Conservation (phyloP, 2,329 filamentous ascomycete species). For the Pseudocercospora fuligena region DNA sequence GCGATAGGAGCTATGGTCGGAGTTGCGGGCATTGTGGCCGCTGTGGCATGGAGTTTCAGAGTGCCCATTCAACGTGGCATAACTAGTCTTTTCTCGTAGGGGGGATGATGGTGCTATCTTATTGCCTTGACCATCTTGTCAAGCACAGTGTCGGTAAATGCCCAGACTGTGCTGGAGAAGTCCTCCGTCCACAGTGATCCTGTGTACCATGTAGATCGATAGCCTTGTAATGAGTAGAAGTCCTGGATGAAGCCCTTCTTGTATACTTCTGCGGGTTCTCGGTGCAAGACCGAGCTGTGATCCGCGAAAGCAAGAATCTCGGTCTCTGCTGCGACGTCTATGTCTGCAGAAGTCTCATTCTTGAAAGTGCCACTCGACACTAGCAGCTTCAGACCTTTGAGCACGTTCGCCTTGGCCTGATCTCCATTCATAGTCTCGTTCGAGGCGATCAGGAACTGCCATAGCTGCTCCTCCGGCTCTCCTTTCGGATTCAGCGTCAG, state of each 20-base stretch:
- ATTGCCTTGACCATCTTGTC: constrained; percentile 15
- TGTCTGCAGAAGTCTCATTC: not conserved
- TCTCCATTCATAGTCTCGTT: not conserved
- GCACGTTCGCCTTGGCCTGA: constrained; percentile 14
- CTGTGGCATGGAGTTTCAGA: not conserved
- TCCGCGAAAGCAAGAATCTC: constrained; percentile 9
- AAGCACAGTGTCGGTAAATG: constrained; percentile 19
- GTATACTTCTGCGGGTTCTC: constrained; percentile 8
- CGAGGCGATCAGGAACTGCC: constrained; percentile 5
- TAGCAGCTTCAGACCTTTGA: not conserved
- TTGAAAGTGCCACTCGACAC: constrained; percentile 3
- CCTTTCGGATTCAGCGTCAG: constrained; percentile 10
- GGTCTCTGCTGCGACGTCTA: not conserved
- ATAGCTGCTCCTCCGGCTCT: not conserved
- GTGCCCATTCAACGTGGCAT: not conserved
- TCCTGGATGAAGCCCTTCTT: constrained; percentile 16
- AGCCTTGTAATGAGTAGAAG: constrained; percentile 18
- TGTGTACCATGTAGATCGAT: constrained; percentile 21
- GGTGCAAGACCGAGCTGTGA: constrained; percentile 6
- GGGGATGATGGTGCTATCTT: not conserved
- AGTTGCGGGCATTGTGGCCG: not conserved
- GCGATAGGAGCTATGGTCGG: not conserved
- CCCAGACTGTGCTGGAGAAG: constrained; percentile 18
- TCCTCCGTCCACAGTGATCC: constrained; percentile 18
- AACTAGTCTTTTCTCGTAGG: not conserved